These are phyloP conservation scores for Phytophthora sojae DNA, from an alignment of 352 stramenopile genomes.

Conservation along the genomic window DNA sequence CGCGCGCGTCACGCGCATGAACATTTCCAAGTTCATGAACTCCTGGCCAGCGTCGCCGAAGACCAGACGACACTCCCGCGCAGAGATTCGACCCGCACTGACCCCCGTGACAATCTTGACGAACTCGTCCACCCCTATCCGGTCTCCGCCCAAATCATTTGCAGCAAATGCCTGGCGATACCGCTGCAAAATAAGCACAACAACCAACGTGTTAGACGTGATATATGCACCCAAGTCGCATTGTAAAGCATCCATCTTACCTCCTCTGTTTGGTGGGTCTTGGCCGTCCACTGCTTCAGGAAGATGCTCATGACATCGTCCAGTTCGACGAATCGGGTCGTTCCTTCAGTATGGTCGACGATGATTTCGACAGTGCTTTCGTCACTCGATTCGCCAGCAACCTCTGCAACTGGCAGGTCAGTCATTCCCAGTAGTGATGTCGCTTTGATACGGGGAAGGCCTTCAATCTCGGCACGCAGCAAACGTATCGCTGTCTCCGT, in stretches of 20 bases:
- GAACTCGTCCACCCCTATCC: conserved; percentile 77
- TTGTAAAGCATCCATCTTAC: conserved; percentile 26
- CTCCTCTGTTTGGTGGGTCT: conserved; percentile 61
- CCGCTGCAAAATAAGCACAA: conserved; percentile 27
- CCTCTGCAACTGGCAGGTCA: not conserved
- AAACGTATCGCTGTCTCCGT: conserved; percentile 41
- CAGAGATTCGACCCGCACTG: conserved; percentile 51
- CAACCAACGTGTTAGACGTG: not conserved
- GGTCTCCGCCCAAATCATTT: conserved; percentile 50
- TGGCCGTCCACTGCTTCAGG: conserved; percentile 56
- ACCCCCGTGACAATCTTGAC: conserved; percentile 75
- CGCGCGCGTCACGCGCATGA: conserved; percentile 59
- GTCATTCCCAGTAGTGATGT: conserved; percentile 3
- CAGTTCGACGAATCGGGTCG: conserved; percentile 54
- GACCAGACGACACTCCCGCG: conserved; percentile 68
- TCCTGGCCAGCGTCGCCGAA: conserved; percentile 71
- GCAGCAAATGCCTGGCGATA: conserved; percentile 62
- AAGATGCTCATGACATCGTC: conserved; percentile 75
- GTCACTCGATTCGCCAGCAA: conserved; percentile 10
- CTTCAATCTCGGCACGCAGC: conserved; percentile 47
- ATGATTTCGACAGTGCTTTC: conserved; percentile 6
- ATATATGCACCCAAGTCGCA: no score
- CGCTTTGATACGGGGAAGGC: conserved; percentile 30
- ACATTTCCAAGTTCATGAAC: conserved; percentile 62
- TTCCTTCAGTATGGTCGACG: conserved; percentile 4